Conservation (phyloP, 2,329 filamentous ascomycete species). For the Pseudogymnoascus sp. region DNA sequence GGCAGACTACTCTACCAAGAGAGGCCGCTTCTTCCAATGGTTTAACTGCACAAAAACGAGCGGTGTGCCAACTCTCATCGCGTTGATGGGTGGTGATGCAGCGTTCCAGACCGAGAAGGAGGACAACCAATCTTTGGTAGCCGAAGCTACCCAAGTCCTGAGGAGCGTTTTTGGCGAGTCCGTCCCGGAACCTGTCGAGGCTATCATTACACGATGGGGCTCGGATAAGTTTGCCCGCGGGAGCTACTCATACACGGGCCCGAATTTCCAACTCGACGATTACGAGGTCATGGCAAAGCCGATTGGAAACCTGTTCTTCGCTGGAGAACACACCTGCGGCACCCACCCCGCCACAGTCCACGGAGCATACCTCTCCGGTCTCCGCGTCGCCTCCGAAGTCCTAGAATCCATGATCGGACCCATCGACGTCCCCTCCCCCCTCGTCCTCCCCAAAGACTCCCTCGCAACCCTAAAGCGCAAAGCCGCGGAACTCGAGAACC, state of each 20-base stretch:
- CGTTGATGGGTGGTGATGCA: slow-evolving; percentile 91
- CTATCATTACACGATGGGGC: slow-evolving; percentile 87
- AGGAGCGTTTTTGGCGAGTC: slow-evolving; percentile 63
- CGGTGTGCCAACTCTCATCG: slow-evolving; percentile 79
- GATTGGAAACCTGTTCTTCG: slow-evolving; percentile 86
- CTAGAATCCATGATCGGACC: slow-evolving; percentile 74
- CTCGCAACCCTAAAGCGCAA: slow-evolving; percentile 47
- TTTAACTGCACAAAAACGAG: slow-evolving; percentile 92
- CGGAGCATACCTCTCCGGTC: slow-evolving; percentile 87
- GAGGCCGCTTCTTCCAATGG: slow-evolving; percentile 95
- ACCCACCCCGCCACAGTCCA: slow-evolving; percentile 96
- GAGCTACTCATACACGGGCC: slow-evolving; percentile 90
- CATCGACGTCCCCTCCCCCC: slow-evolving; percentile 66
- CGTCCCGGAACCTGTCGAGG: slow-evolving; percentile 74
- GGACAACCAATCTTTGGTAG: slow-evolving; percentile 66
- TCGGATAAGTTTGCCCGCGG: slow-evolving; percentile 86
- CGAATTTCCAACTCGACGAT: slow-evolving; percentile 73
- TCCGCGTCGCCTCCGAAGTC: slow-evolving; percentile 83
- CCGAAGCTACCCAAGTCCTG: slow-evolving; percentile 73
- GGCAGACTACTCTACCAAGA: slow-evolving; percentile 67
- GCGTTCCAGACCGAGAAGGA: slow-evolving; percentile 79
- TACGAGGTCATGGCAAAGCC: slow-evolving; percentile 85
- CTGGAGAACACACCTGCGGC: slow-evolving; percentile 91
- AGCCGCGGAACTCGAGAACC: slow-evolving; percentile 23
- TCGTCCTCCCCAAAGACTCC: slow-evolving; percentile 61